phyloP scores from a whole-genome alignment of 2,329 filamentous ascomycete genomes.

The Blastomyces silverae region DNA sequence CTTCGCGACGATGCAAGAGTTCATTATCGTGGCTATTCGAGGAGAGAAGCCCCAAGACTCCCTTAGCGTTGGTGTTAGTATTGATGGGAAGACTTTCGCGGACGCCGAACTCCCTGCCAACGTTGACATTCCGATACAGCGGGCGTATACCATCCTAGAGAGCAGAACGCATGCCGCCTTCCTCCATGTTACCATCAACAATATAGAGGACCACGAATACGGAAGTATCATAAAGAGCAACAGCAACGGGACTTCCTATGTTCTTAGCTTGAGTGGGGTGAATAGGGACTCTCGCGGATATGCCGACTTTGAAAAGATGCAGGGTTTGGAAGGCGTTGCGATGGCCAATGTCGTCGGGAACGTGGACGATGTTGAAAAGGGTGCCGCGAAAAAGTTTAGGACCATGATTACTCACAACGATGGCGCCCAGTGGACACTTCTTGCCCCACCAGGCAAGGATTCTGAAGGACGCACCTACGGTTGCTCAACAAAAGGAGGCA shows the following conservation, averaged over 20 bases:
- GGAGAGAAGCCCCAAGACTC: conserved; percentile 54
- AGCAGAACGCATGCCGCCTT: conserved; percentile 93
- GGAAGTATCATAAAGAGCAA: conserved; percentile 96
- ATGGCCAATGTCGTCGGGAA: conserved; percentile 83
- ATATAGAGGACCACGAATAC: conserved; percentile 57
- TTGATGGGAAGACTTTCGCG: conserved; percentile 78
- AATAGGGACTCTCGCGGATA: conserved; percentile 71
- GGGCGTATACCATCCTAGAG: conserved; percentile 86
- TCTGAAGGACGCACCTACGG: conserved; percentile 62
- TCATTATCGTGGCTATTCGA: conserved; percentile 77
- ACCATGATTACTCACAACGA: conserved; percentile 96
- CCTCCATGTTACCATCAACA: conserved; percentile 78
- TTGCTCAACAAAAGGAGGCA: conserved; percentile 56
- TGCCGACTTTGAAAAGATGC: conserved; percentile 95
- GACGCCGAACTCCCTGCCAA: conserved; percentile 79
- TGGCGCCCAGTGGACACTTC: conserved; percentile 73
- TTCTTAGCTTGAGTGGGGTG: conserved; percentile 71
- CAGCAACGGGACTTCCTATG: conserved; percentile 93
- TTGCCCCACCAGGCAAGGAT: conserved; percentile 66
- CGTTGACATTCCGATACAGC: conserved; percentile 69
- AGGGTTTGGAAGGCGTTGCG: conserved; percentile 81
- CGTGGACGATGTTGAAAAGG: conserved; percentile 54
- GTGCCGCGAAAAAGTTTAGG: conserved; percentile 69
- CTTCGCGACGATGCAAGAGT: conserved; percentile 94
- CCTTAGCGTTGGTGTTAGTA: conserved; percentile 70